A percentile compares a stretch with the other conserved stretches of the same genome.
phyloP scores from a whole-genome alignment of 345 rosid genomes.

The Aurinia saxatilis region DNA sequence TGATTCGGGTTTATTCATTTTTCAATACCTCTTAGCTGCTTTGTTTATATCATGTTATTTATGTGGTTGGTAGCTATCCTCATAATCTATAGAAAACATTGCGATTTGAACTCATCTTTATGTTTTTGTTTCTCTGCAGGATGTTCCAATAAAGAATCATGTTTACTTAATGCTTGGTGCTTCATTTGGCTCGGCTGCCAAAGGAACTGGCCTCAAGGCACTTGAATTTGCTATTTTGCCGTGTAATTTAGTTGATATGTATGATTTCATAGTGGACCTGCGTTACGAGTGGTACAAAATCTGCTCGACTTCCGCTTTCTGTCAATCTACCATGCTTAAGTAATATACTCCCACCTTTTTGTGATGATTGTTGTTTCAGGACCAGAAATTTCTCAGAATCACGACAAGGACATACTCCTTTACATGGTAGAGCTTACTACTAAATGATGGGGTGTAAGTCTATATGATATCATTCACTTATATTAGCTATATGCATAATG shows the following conservation, averaged over 20 bases:
- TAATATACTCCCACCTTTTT: too few relatives aligned
- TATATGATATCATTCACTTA: neutral
- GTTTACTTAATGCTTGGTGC: conserved; percentile 79
- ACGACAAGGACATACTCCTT: conserved; percentile 84
- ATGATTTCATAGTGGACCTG: conserved; percentile 95
- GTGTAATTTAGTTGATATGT: conserved; percentile 90
- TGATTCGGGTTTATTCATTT: conserved; percentile 59
- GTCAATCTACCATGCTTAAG: conserved; percentile 2
- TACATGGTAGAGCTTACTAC: conserved; percentile 89
- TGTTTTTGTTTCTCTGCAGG: conserved; percentile 48
- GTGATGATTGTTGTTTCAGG: conserved; percentile 44
- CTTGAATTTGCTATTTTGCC: conserved; percentile 88
- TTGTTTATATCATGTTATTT: neutral
- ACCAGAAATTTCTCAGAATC: conserved; percentile 82
- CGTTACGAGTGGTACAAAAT: conserved; percentile 79
- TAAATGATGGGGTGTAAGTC: conserved; percentile 62
- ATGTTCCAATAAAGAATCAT: conserved; percentile 64
- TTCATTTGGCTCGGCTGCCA: conserved; percentile 95
- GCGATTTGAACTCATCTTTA: too few relatives aligned
- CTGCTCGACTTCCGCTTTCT: neutral
- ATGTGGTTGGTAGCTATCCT: neutral
- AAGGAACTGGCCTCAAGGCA: conserved; percentile 97
- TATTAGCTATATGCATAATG: conserved; percentile 51
- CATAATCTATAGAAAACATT: too few relatives aligned
- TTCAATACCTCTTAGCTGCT: neutral